phyloP scores from a whole-genome alignment of 257 asterid species.

The Solanum sejunctum region DNA sequence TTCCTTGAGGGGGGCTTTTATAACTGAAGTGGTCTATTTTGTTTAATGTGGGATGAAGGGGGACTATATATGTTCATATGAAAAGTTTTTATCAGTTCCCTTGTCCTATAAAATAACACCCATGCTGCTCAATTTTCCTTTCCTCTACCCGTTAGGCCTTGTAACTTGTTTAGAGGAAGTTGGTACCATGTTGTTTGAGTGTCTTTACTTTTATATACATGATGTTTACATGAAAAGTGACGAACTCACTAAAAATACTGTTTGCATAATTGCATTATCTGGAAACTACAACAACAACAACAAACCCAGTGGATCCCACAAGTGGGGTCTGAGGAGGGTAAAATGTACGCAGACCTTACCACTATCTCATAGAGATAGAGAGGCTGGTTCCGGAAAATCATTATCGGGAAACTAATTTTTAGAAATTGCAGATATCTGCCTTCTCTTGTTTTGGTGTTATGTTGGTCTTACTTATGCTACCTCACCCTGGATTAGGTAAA shows the following conservation, averaged over 20 bases:
- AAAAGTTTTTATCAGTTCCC: too few species aligned
- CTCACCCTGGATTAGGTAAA: not conserved
- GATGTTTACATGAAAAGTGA: not conserved
- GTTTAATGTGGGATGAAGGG: not conserved
- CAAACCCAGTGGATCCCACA: too few species aligned
- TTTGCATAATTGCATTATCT: not conserved
- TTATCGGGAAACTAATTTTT: not conserved
- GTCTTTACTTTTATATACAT: not conserved
- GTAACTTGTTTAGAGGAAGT: not conserved
- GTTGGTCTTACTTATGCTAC: not conserved
- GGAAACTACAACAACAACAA: too few species aligned
- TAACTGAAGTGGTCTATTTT: not conserved
- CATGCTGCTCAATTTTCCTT: not conserved
- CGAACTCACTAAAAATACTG: not conserved
- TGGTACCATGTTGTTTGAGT: not conserved
- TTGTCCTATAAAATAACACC: not conserved
- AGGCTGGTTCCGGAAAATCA: not conserved
- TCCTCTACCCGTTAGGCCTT: not conserved
- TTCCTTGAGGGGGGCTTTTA: not conserved
- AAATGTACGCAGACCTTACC: too few species aligned
- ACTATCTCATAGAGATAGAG: too few species aligned
- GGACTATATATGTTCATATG: too few species aligned
- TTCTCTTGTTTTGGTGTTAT: not conserved
- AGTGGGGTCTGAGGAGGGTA: too few species aligned
- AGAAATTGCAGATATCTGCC: not conserved